Base-by-base conservation (phyloP, 331 rosid species). In the Malus hybrid region DNA sequence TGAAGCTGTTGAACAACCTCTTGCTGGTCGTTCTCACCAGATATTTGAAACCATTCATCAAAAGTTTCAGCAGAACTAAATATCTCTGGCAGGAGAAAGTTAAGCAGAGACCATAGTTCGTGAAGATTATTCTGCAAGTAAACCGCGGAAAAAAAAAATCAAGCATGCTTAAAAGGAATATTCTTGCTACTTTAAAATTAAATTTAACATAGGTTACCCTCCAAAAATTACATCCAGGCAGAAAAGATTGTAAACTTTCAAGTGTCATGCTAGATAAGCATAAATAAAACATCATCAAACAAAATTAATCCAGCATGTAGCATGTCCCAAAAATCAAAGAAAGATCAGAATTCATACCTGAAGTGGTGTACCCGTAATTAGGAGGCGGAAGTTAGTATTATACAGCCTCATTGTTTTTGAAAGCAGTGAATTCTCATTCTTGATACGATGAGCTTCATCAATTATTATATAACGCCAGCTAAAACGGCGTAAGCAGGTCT, bases 31-130 rank as follows among this genome's bases (percentile, higher is more conserved):
- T 92, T 94, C 73, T 94, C 99, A 78, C 97, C 99, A 79, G 99
- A 94, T 74, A 94, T 94, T 87, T 94, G 99, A 81, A 94, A 94
- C 99, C 99, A 94, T 78, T 94, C 97, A 70, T 94, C 99, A 87
- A 94, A 94, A 67, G 99, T 90, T 88, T 92, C 99, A 29, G 99
- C 88, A 55, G 99, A 94, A 82, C 99, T 90, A 83, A 94, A 94
- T 65, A 94, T 92, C 85, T 94, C 99, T 1, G 99, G 99, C 82
- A 94, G 91, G 82, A 94, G 99, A 80, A 94, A 94, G 83, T 94
- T 94, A 68, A 94, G 92, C 79, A 94, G 97, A 70, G 99, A 71
- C 99, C 99, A 94, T 15, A 94, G 96, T 77, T 94, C 99, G 59
- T 94, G 99, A 65, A 94, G 99, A 84, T 94, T 94, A 81, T 94